Conservation (phyloP, 169 alveolate species). For the Eimeria sp. region DNA sequence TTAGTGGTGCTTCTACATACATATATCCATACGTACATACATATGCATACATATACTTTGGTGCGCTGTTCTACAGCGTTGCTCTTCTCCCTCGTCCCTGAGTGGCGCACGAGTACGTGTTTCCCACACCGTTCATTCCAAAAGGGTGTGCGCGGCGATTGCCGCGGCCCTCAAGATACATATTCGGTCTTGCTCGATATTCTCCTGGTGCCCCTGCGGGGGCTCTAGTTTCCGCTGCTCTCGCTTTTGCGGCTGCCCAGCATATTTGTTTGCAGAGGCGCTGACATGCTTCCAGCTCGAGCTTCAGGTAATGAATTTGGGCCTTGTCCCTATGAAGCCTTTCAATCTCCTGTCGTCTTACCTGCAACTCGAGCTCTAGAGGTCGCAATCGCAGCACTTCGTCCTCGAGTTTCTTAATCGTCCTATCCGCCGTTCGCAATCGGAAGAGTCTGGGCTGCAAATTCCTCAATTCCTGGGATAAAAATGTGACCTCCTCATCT, state of each 20-base stretch:
- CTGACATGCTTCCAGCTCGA: background rate
- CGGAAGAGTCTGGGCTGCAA: background rate
- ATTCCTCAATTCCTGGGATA: background rate
- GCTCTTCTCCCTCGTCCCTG: background rate
- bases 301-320: background rate
- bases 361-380: background rate
- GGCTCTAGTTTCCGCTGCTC: background rate
- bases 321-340: background rate
- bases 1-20: too few relatives aligned
- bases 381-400: background rate
- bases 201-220: slow-evolving; percentile 8
- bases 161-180: background rate
- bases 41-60: too few relatives aligned
- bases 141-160: background rate
- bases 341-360: background rate
- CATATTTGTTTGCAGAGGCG: background rate
- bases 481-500: background rate
- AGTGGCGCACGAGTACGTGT: too few relatives aligned
- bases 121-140: background rate
- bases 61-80: background rate
- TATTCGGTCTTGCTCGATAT: background rate
- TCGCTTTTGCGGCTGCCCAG: background rate
- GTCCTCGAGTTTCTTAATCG: background rate
- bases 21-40: too few relatives aligned
- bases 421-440: background rate